Percentiles rank a stretch among this genome's conserved stretches.
These are phyloP conservation scores for Mycena vulgaris DNA, from an alignment of 768 basidiomycete species.

Conservation along the genomic window DNA sequence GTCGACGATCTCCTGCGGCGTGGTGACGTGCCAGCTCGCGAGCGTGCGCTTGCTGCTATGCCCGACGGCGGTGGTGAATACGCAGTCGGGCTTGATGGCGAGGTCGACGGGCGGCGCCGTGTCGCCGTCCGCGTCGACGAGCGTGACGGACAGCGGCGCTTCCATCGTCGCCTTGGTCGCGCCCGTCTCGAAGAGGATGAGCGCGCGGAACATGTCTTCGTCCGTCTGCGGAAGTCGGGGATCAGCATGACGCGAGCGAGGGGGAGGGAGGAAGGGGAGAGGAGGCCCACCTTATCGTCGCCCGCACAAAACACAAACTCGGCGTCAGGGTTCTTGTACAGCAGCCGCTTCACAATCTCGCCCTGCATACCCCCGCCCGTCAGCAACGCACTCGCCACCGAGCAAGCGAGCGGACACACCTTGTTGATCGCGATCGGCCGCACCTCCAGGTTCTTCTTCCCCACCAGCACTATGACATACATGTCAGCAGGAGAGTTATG, in stretches of 20 bases:
- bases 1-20: conserved; percentile 89
- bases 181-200: conserved; percentile 73
- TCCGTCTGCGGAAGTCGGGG: conserved; percentile 92
- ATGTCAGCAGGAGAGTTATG: not conserved
- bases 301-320: conserved; percentile 98
- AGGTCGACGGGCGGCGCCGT: conserved; percentile 67
- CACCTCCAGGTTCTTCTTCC: conserved; percentile 99
- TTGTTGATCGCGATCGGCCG: conserved; percentile 97
- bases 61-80: conserved; percentile 96
- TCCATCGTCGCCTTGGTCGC: conserved; percentile 65
- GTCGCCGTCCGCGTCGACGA: conserved; percentile 62
- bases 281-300: conserved; percentile 87
- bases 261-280: not conserved
- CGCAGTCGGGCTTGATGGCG: conserved; percentile 72
- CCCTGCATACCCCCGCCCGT: conserved; percentile 60
- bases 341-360: conserved; percentile 95
- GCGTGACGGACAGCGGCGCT: conserved; percentile 69
- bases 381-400: not conserved
- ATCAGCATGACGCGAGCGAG: too few relatives aligned
- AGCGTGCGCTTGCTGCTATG: conserved; percentile 91
- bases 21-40: conserved; percentile 93
- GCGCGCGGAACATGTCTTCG: conserved; percentile 99
- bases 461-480: conserved; percentile 79
- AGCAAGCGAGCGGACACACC: conserved; percentile 49
- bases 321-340: conserved; percentile 94